Evolutionary conservation across 176 grass and related monocot species (phyloP).

Genomic region (Aegilops longissima): DNA sequence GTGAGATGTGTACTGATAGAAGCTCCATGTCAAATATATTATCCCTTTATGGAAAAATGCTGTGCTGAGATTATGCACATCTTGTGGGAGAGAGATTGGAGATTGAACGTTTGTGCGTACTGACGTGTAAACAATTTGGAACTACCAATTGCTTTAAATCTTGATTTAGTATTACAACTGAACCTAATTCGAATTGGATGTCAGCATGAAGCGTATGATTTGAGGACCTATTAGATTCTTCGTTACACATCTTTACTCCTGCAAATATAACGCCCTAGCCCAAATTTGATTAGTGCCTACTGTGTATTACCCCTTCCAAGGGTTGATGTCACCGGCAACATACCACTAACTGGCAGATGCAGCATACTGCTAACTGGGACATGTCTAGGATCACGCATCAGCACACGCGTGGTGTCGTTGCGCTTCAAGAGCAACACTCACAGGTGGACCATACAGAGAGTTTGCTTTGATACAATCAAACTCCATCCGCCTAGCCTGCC

Average conservation of each 20-base stretch:
- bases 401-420: not conserved
- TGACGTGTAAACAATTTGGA: not conserved
- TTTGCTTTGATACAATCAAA: not conserved
- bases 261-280: no score
- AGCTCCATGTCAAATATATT: not conserved
- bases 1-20: not conserved
- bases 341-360: not conserved
- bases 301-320: not conserved
- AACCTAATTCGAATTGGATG: not conserved
- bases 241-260: not conserved
- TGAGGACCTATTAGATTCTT: not conserved
- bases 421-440: not conserved
- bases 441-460: not conserved
- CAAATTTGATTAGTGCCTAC: no score
- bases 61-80: constrained; percentile 1
- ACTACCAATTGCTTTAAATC: constrained; percentile 7
- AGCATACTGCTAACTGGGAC: not conserved
- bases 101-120: not conserved
- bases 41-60: not conserved
- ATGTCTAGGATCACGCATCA: not conserved
- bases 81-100: not conserved
- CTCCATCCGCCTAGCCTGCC: not conserved
- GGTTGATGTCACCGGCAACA: not conserved
- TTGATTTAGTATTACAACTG: not conserved
- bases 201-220: not conserved